Base-by-base conservation (phyloP, 1,284 basidiomycete genomes). In the Sanguinoderma infundibulare region DNA sequence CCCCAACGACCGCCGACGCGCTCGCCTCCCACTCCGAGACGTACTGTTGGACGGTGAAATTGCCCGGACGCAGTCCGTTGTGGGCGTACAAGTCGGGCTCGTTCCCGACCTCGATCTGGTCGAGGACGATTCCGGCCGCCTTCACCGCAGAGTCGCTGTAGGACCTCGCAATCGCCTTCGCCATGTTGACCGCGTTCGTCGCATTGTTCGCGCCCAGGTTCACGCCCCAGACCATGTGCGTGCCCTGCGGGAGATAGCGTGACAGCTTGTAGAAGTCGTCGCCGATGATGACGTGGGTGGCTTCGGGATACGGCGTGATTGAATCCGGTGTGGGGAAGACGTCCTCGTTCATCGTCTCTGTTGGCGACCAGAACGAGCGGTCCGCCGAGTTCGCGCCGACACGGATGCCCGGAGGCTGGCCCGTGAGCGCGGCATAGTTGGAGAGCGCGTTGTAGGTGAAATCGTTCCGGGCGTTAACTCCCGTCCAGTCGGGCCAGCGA, bases 371-470 rank as follows among this genome's bases (percentile, higher is more conserved):
- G 57, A 81, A 74, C 1, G 87, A 87, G 61, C 81, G 83, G 65
- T 89, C 88, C 68, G 87, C 85, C 1, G 81, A 85, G 68, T 89
- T 77, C 0, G 82, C 85, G 38, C 87, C 87, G 55, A 90, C 85
- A 51, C 88, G 75, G 55, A 89, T 82, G 53, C 78, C 80, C 5
- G 87, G 83, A 0, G 83, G 79, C 22, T 73, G 68, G 5, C 87
- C 83, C 2, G 85, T 82, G 24, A 86, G 74, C 36, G 70, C 63
- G 38, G 78, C 81, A 55, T 87, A 69, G 67, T 87, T 87, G 61
- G 82, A 74, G 53, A 89, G 74, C 7, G 81, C 81, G 63, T 84
- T 87, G 73, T 78, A 78, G 63, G 85, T 82, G 72, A 87, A 89
- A 14, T 79, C 58, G 67, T 89, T 89, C 47, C 73, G 73, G 3